Percentiles rank a stretch among this genome's conserved stretches.
phyloP scores from a whole-genome alignment of 148 eudicot genomes.

The Selenicereus undatus region DNA sequence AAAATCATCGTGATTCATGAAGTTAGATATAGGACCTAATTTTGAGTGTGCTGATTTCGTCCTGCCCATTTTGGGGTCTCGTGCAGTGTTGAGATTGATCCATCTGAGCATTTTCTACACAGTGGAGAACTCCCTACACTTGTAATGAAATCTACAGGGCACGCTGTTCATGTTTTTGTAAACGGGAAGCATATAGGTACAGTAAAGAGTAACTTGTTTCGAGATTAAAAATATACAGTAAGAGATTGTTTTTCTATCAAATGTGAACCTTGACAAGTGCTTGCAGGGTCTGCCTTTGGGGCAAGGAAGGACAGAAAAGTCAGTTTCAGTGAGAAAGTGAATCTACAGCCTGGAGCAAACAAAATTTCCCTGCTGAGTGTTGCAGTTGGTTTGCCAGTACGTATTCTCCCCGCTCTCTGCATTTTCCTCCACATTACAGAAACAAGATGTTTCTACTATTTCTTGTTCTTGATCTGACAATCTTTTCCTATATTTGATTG shows the following conservation, averaged over 20 bases:
- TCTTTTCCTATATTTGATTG: background rate
- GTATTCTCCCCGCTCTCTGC: slow-evolving; percentile 18
- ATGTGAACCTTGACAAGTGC: slow-evolving; percentile 1
- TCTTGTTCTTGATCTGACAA: background rate
- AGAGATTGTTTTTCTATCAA: slow-evolving; percentile 8
- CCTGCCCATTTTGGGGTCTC: background rate
- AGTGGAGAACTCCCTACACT: slow-evolving; percentile 79
- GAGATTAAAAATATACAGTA: background rate
- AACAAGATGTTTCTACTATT: background rate
- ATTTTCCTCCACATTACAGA: background rate
- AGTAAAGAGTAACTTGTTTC: background rate
- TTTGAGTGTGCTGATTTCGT: background rate
- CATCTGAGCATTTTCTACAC: slow-evolving; percentile 67
- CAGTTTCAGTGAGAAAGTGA: slow-evolving; percentile 45
- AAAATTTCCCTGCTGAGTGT: slow-evolving; percentile 71
- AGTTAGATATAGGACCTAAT: background rate
- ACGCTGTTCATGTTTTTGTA: slow-evolving; percentile 78
- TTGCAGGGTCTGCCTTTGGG: slow-evolving; percentile 76
- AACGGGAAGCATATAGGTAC: slow-evolving; percentile 84
- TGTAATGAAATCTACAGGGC: slow-evolving; percentile 67
- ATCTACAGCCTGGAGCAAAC: slow-evolving; percentile 65
- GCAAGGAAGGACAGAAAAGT: slow-evolving; percentile 57
- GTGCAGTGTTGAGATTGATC: slow-evolving; percentile 62
- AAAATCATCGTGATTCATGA: background rate
- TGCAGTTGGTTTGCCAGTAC: slow-evolving; percentile 89